Conservation (phyloP, 306 rosid species). For the Vigna nakashimae region DNA sequence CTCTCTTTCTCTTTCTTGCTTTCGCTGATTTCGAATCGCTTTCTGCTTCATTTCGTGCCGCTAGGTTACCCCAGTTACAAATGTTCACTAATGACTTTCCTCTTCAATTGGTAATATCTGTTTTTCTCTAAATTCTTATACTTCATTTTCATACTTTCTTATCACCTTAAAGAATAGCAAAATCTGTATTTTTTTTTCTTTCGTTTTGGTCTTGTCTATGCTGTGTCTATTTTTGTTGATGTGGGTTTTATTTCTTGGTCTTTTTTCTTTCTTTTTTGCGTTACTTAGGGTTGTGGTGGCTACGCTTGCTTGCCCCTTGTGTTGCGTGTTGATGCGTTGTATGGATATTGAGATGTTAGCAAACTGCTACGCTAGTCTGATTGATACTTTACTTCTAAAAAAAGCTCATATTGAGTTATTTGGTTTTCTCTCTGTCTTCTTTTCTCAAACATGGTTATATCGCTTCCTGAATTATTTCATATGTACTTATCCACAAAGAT, state of each 20-base stretch:
- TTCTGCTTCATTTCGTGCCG: constrained; percentile 40
- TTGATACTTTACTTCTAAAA: constrained; percentile 26
- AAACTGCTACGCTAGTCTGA: constrained; percentile 26
- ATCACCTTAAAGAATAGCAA: constrained; percentile 26
- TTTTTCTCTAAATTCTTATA: background rate
- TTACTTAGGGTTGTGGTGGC: constrained; percentile 14
- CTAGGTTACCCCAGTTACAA: constrained; percentile 30
- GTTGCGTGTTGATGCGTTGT: background rate
- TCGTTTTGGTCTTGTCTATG: constrained; percentile 7
- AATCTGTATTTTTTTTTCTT: background rate
- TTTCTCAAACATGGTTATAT: background rate
- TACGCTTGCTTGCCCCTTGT: constrained; percentile 1
- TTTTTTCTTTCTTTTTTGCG: background rate
- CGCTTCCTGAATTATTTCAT: background rate
- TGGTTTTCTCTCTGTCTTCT: background rate
- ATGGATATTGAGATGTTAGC: background rate
- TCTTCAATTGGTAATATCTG: constrained; percentile 36
- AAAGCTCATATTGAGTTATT: background rate
- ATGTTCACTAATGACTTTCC: constrained; percentile 28
- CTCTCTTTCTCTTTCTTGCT: constrained; percentile 12
- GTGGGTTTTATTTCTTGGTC: constrained; percentile 23
- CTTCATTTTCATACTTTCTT: constrained; percentile 36
- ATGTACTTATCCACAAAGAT: constrained; percentile 36
- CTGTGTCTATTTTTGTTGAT: constrained; percentile 36
- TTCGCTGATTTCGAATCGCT: constrained; percentile 43